A percentile compares a stretch with the other conserved stretches of the same genome.
Conservation (phyloP, 177 flowering plant species). For the Vitis hybrid region DNA sequence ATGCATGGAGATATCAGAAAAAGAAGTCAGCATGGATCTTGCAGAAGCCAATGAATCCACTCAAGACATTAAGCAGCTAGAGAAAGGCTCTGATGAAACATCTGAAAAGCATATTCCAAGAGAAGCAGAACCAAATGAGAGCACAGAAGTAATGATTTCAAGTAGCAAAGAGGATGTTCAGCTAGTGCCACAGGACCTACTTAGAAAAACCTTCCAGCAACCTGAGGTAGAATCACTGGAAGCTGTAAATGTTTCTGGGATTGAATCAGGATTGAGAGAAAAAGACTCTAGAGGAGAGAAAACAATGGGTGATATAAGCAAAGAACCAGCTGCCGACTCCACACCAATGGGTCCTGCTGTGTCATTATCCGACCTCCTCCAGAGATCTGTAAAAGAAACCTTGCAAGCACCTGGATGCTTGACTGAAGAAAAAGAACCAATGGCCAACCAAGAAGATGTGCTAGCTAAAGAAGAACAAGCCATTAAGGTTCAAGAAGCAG, state of each 20-base stretch:
- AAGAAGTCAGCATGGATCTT: slow-evolving; percentile 11
- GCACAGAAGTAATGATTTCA: slow-evolving; percentile 3
- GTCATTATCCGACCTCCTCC: slow-evolving; percentile 27
- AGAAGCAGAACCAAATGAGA: slow-evolving; percentile 12
- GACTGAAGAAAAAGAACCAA: slow-evolving; percentile 12
- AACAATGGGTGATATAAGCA: slow-evolving; percentile 4
- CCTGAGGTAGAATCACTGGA: slow-evolving; percentile 12
- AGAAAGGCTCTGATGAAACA: slow-evolving; percentile 5
- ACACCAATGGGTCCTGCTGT: slow-evolving; percentile 13
- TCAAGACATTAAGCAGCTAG: slow-evolving; percentile 14
- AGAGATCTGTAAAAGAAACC: slow-evolving; percentile 26
- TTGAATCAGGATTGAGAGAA: slow-evolving; percentile 16
- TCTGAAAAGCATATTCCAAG: slow-evolving; percentile 15
- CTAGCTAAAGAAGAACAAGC: slow-evolving; percentile 21
- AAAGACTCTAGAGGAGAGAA: slow-evolving; percentile 18
- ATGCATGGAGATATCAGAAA: slow-evolving; percentile 6
- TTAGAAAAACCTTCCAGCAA: slow-evolving; percentile 6
- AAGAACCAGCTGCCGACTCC: slow-evolving; percentile 15
- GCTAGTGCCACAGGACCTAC: slow-evolving; percentile 7
- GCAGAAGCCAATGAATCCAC: slow-evolving; percentile 12
- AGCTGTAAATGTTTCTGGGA: slow-evolving; percentile 8
- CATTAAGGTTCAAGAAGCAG: slow-evolving; percentile 24
- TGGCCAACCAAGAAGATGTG: slow-evolving; percentile 16
- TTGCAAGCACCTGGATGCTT: slow-evolving; percentile 11
- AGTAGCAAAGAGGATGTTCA: slow-evolving; percentile 12